Evolutionary conservation across 495 filamentous ascomycete species (phyloP), one percentile per base, ranked within the genome.

Genomic region (Amphirosellinia nigrospora): DNA sequence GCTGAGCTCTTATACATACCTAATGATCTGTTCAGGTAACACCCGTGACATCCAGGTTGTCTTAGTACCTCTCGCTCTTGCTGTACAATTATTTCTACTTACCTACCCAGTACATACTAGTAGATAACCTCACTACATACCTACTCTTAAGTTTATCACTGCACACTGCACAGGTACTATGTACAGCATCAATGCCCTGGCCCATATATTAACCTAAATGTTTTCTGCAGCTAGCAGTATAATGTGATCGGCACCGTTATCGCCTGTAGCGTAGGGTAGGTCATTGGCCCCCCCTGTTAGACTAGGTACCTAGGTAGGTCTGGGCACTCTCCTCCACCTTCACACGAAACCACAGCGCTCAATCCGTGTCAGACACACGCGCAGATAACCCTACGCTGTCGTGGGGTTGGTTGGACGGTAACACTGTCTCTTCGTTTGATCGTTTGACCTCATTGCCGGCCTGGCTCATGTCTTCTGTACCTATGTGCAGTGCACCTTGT

Each of bases 291-390:
- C 2, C 23, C 15, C 50, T 52, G 21, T 53, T 58, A 11, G 28
- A 58, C 30, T 21, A 23, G 30, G 30, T 53, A 4, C 16, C 7
- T 30, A 8, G 10, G 2, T 11, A 30, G 30, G 30, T 36, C 55
- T 58, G 32, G 55, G 32, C 55, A 30, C 26, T n/a, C n/a, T n/a
- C 48, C 26, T 53, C 50, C 26, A 16, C 26, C 21, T 23, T 26
- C 48, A 15, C 50, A 30, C 50, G 50, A 53, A 28, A 30, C 11
- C 50, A 53, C 50, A 58, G 11, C 55, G 32, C 32, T 36, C 8
- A 21, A 58, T n/a, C 16, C 55, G 55, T 58, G 55, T 58, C 55
- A 19, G 53, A 58, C 55, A n/a, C 48, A 10, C 55, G 55, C 19
- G 55, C 30, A 58, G 55, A 32, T 19, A 36, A 2, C 15, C 28